phyloP scores from a whole-genome alignment of 2,329 filamentous ascomycete genomes.

The Magnaporthiopsis poae region DNA sequence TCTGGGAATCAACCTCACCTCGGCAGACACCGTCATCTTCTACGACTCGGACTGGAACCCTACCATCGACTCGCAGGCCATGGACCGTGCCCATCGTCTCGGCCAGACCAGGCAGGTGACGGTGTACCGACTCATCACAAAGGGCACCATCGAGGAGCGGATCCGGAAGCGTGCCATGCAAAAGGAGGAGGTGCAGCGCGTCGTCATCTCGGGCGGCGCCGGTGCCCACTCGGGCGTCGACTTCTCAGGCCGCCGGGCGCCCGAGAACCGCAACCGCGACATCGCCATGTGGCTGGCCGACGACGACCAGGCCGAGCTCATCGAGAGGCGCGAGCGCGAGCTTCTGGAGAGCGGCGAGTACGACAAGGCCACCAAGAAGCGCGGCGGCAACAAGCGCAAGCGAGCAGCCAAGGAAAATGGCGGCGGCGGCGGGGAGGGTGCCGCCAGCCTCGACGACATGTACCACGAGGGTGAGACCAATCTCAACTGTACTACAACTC shows the following conservation, averaged over 20 bases:
- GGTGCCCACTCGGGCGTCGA: slow-evolving; percentile 63
- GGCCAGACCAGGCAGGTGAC: slow-evolving; percentile 93
- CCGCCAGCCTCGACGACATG: slow-evolving; percentile 80
- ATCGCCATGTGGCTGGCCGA: slow-evolving; percentile 98
- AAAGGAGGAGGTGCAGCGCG: slow-evolving; percentile 96
- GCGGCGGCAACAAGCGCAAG: slow-evolving; percentile 46
- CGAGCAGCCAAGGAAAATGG: slow-evolving; percentile 22
- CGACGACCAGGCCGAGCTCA: slow-evolving; percentile 87
- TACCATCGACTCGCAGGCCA: slow-evolving; percentile 95
- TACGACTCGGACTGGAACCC: slow-evolving; percentile 99
- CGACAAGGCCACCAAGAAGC: slow-evolving; percentile 53
- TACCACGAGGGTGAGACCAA: slow-evolving; percentile 88
- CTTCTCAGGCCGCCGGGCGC: slow-evolving; percentile 81
- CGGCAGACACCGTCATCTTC: slow-evolving; percentile 96
- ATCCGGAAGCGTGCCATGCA: slow-evolving; percentile 94
- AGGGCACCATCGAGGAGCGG: slow-evolving; percentile 92
- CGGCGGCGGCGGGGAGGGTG: slow-evolving; percentile 25
- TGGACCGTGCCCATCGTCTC: slow-evolving; percentile 96
- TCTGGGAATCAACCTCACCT: slow-evolving; percentile 93
- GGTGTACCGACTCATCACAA: slow-evolving; percentile 93
- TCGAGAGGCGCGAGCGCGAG: slow-evolving; percentile 86
- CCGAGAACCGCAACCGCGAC: slow-evolving; percentile 91
- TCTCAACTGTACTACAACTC: slow-evolving; percentile 1
- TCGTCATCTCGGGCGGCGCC: slow-evolving; percentile 78
- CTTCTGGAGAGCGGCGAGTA: slow-evolving; percentile 62